phyloP scores from a whole-genome alignment of 192 early-diverging fungal genomes.

The Diversispora eburnea region DNA sequence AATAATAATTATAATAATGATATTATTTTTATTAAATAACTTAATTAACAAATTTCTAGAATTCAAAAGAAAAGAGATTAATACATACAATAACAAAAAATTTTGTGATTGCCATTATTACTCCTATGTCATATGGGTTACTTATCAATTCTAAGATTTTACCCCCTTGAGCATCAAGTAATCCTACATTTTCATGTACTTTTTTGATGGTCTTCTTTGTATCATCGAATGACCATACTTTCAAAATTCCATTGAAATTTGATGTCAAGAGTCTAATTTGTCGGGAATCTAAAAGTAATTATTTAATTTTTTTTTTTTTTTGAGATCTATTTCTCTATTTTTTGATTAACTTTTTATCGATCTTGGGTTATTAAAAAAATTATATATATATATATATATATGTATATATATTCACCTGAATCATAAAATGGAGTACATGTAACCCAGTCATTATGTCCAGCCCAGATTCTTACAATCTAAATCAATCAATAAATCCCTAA shows the following conservation, averaged over 20 bases:
- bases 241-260: conserved; percentile 45
- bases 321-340: too few species aligned
- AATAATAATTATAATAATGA: too few species aligned
- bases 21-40: background rate
- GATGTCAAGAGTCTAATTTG: conserved; percentile 43
- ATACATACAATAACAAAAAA: conserved; percentile 31
- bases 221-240: conserved; percentile 53
- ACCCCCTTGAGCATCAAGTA: conserved; percentile 22
- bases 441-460: conserved; percentile 55
- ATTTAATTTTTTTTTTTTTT: too few species aligned
- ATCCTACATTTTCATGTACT: conserved; percentile 31
- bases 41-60: background rate
- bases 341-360: too few species aligned
- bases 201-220: conserved; percentile 42
- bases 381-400: background rate
- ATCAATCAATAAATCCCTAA: background rate
- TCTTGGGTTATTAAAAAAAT: too few species aligned
- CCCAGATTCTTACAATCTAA: conserved; percentile 56
- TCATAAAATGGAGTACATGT: conserved; percentile 47
- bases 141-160: conserved; percentile 29
- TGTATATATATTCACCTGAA: conserved; percentile 39
- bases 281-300: conserved; percentile 32
- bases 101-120: conserved; percentile 36
- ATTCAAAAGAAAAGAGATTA: background rate
- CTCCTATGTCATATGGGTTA: conserved; percentile 30